phyloP scores from a whole-genome alignment of 106 monocot species.

The Dioscorea zingiberensis region DNA sequence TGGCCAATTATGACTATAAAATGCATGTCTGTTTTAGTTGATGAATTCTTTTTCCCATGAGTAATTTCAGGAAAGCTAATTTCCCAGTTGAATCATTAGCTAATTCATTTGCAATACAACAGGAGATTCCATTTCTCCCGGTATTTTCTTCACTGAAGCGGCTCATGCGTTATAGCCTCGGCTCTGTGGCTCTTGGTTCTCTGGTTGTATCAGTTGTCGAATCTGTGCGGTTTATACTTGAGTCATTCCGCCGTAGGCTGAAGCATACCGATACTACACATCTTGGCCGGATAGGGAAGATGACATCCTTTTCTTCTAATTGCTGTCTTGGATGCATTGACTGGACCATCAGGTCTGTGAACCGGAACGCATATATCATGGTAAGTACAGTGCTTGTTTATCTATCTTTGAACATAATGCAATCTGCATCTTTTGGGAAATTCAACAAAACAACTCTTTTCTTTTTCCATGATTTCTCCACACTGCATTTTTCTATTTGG shows the following conservation, averaged over 20 bases:
- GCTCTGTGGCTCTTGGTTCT: constrained; percentile 92
- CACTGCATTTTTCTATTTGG: too few relatives aligned
- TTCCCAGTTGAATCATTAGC: too few relatives aligned
- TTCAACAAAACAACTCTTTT: too few relatives aligned
- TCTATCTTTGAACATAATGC: too few relatives aligned
- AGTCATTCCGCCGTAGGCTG: constrained; percentile 63
- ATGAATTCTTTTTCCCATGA: too few relatives aligned
- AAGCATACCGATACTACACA: constrained; percentile 30
- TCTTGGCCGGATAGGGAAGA: constrained; percentile 44
- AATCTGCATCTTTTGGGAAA: too few relatives aligned
- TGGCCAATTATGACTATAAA: too few relatives aligned
- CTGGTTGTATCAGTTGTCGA: constrained; percentile 76
- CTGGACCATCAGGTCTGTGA: constrained; percentile 67
- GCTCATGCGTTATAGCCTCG: constrained; percentile 80
- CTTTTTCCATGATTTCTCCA: too few relatives aligned
- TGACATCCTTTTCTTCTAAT: constrained; percentile 48
- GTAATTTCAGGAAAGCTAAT: too few relatives aligned
- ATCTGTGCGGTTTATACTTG: constrained; percentile 71
- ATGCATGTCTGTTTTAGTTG: too few relatives aligned
- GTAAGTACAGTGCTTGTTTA: constrained; percentile 18
- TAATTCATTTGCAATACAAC: constrained; percentile 31
- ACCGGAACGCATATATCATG: constrained; percentile 84
- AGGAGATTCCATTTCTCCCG: constrained; percentile 86
- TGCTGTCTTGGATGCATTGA: constrained; percentile 77
- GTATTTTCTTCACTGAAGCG: constrained; percentile 85